phyloP scores from a whole-genome alignment of 805 yeast genomes.

The Teunomyces tritomae region DNA sequence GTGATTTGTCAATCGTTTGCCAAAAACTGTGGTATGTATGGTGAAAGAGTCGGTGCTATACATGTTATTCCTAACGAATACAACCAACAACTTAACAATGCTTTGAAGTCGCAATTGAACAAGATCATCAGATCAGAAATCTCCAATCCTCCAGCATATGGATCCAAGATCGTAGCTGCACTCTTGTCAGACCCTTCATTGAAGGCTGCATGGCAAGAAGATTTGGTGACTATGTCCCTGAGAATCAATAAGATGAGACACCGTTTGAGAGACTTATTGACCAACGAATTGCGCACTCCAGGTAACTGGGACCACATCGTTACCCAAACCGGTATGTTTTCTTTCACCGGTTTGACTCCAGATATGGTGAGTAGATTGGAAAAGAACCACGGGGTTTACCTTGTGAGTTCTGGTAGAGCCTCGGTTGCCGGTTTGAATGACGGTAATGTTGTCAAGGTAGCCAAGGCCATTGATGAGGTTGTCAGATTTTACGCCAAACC shows the following conservation, averaged over 20 bases:
- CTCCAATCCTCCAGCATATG: conserved; percentile 94
- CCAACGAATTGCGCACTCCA: conserved; percentile 61
- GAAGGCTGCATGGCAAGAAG: conserved; percentile 76
- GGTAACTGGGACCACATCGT: conserved; percentile 92
- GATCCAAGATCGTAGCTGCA: conserved; percentile 83
- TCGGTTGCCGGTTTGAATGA: conserved; percentile 91
- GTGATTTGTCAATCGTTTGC: conserved; percentile 93
- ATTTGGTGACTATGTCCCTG: conserved; percentile 81
- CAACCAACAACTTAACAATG: conserved; percentile 43
- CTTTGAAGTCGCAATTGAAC: conserved; percentile 73
- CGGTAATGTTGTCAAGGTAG: conserved; percentile 73
- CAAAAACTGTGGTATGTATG: conserved; percentile 94
- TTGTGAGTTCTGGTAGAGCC: conserved; percentile 83
- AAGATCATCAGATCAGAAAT: conserved; percentile 77
- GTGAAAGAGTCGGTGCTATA: conserved; percentile 95
- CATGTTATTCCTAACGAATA: conserved; percentile 55
- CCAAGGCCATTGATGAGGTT: conserved; percentile 77
- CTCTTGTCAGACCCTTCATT: conserved; percentile 68
- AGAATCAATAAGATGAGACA: conserved; percentile 80
- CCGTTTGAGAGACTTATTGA: conserved; percentile 59
- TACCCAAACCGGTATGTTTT: conserved; percentile 93
- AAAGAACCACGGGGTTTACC: conserved; percentile 73
- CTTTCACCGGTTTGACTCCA: conserved; percentile 81
- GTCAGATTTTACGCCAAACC: conserved; percentile 36
- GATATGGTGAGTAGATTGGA: conserved; percentile 79